These are phyloP conservation scores for Shiraia sp. DNA, from an alignment of 2,329 filamentous ascomycete species.

Conservation along the genomic window DNA sequence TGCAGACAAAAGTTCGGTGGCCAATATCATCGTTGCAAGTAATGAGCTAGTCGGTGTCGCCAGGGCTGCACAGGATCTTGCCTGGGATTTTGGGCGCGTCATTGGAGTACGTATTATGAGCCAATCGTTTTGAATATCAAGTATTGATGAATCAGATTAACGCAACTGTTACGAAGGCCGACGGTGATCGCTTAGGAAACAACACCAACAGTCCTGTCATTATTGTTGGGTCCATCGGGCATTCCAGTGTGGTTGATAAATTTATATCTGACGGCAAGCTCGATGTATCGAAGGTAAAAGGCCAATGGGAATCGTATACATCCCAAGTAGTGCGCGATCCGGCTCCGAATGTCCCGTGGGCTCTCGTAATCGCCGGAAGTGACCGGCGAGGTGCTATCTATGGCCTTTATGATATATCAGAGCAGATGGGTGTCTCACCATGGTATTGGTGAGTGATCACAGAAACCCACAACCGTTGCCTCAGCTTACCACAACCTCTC, in stretches of 20 bases:
- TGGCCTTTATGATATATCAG: constrained; percentile 69
- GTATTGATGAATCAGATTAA: constrained; percentile 16
- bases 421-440: constrained; percentile 68
- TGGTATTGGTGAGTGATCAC: not conserved
- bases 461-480: not conserved
- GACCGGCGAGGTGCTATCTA: constrained; percentile 69
- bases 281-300: constrained; percentile 59
- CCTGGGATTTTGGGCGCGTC: constrained; percentile 66
- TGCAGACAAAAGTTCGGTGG: not conserved
- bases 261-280: constrained; percentile 59
- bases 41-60: constrained; percentile 56
- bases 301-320: constrained; percentile 69
- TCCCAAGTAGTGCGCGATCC: constrained; percentile 61
- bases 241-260: constrained; percentile 61
- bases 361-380: constrained; percentile 66
- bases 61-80: constrained; percentile 65
- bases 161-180: not conserved
- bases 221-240: constrained; percentile 68
- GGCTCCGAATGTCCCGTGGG: constrained; percentile 56
- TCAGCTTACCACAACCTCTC: not conserved
- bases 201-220: constrained; percentile 49
- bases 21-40: not conserved
- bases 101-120: constrained; percentile 57
- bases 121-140: constrained; percentile 55
- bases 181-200: not conserved